phyloP scores from a whole-genome alignment of 768 basidiomycete genomes.

The Serendipita sp. region DNA sequence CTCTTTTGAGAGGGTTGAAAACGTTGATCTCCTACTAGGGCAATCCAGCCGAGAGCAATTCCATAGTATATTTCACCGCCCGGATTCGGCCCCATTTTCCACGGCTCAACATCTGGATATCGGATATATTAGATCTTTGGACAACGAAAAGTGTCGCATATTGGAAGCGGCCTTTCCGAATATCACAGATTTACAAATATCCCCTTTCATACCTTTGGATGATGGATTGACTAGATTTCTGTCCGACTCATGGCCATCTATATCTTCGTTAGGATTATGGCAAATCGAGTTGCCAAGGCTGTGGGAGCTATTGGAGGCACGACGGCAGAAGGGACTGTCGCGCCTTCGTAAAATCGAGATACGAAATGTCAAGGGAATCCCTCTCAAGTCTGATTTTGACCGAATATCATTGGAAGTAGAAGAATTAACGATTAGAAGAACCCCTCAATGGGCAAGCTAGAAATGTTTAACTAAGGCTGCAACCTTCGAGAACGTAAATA shows the following conservation, averaged over 20 bases:
- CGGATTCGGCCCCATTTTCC: background rate
- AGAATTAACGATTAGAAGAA: no score
- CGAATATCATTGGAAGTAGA: background rate
- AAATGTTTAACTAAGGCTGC: no score
- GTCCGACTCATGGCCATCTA: background rate
- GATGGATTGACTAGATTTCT: background rate
- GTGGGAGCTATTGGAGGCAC: background rate
- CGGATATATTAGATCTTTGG: background rate
- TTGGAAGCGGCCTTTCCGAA: background rate
- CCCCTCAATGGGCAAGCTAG: no score
- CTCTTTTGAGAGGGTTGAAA: no score
- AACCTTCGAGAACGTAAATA: no score
- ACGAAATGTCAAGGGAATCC: background rate
- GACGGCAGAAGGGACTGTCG: background rate
- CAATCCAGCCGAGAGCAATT: no score
- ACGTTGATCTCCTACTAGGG: no score
- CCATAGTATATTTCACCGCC: background rate
- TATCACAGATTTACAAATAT: background rate
- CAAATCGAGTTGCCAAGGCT: background rate
- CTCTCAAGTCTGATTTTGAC: background rate
- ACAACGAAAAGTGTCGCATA: background rate
- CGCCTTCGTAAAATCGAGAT: background rate
- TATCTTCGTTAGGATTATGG: background rate
- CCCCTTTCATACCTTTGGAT: background rate
- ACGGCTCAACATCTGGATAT: background rate